These are phyloP conservation scores for Aegilops speltoides DNA, from an alignment of 176 grass and related monocot genomes.

Conservation along the genomic window DNA sequence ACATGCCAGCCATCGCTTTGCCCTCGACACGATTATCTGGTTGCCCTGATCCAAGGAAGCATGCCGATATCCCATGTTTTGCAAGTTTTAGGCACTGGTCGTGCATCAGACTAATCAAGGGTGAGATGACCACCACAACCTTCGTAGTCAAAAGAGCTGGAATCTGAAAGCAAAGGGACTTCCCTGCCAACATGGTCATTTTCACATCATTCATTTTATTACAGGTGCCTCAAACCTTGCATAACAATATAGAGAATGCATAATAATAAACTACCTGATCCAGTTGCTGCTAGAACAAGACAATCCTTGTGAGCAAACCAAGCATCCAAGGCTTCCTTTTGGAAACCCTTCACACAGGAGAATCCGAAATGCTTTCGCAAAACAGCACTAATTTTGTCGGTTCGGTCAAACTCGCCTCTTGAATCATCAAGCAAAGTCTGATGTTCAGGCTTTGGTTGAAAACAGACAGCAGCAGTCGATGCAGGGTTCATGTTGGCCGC, in stretches of 20 bases:
- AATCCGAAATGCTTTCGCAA: slow-evolving; percentile 75
- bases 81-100: slow-evolving; percentile 93
- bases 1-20: slow-evolving; percentile 89
- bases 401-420: not conserved
- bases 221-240: not conserved
- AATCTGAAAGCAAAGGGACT: slow-evolving; percentile 95
- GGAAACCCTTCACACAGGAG: slow-evolving; percentile 69
- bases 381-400: slow-evolving; percentile 37
- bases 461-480: not conserved
- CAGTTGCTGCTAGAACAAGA: slow-evolving; percentile 88
- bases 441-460: not conserved
- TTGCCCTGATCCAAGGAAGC: slow-evolving; percentile 97
- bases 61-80: slow-evolving; percentile 83
- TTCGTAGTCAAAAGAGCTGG: slow-evolving; percentile 80
- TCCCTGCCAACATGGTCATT: slow-evolving; percentile 50
- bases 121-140: slow-evolving; percentile 85
- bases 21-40: slow-evolving; percentile 72
- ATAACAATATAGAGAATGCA: not conserved
- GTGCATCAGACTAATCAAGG: slow-evolving; percentile 98
- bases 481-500: not conserved
- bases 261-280: slow-evolving; percentile 54
- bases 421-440: not conserved
- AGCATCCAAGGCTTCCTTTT: slow-evolving; percentile 80
- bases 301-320: slow-evolving; percentile 74
- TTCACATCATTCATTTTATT: slow-evolving; percentile 17